Conservation (phyloP, 441 rosid species). For the Adansonia gregorii region DNA sequence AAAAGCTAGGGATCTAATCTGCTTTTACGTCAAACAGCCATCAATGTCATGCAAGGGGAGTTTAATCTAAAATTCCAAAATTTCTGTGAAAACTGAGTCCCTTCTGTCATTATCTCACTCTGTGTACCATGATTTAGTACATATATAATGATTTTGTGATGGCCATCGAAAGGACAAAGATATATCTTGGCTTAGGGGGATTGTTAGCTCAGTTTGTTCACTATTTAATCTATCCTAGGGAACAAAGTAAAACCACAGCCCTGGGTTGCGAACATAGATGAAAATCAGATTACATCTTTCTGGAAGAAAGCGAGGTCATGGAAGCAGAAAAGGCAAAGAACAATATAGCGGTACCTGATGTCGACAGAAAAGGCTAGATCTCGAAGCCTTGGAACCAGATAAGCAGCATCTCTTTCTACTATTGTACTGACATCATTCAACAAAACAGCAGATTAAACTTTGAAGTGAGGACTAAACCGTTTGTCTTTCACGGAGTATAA, state of each 20-base stretch:
- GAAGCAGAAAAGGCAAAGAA: slow-evolving; percentile 25
- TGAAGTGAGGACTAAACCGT: background rate
- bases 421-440: slow-evolving; percentile 58
- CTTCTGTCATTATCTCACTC: background rate
- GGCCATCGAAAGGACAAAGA: background rate
- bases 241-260: slow-evolving; percentile 3
- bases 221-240: background rate
- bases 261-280: background rate
- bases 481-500: background rate
- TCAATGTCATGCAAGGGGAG: slow-evolving; percentile 4
- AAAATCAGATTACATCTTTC: slow-evolving; percentile 9
- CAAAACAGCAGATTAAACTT: slow-evolving; percentile 18
- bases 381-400: slow-evolving; percentile 79
- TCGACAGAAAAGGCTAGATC: slow-evolving; percentile 95
- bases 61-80: slow-evolving; percentile 7
- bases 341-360: slow-evolving; percentile 54
- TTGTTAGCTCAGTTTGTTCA: background rate
- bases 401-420: slow-evolving; percentile 73
- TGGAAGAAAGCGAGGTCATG: slow-evolving; percentile 14
- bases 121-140: background rate
- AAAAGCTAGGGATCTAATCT: background rate
- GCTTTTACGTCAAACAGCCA: background rate
- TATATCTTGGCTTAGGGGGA: background rate
- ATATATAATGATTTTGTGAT: background rate
- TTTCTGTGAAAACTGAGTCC: background rate